Percentiles rank a stretch among this genome's conserved stretches.
Conservation (phyloP, 257 asterid species). For the Solanum virginianum region DNA sequence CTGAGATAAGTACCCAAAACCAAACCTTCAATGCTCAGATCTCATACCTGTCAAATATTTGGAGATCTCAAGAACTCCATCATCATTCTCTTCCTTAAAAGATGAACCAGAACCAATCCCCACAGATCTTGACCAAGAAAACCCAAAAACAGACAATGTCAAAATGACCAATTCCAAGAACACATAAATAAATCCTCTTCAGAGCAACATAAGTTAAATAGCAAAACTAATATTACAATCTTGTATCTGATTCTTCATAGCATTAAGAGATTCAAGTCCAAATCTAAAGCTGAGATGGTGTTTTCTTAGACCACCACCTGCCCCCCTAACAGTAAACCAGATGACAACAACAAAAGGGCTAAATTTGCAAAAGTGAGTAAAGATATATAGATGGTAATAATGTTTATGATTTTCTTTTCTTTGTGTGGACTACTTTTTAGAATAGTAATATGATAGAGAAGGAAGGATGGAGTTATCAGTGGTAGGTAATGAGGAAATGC, state of each 20-base stretch:
- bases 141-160: not conserved
- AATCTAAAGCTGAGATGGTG: constrained; percentile 19
- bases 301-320: constrained; percentile 7
- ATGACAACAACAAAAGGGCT: constrained; percentile 32
- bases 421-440: constrained; percentile 10
- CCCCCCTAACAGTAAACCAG: constrained; percentile 22
- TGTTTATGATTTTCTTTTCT: not conserved
- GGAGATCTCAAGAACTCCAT: constrained; percentile 61
- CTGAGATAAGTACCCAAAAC: constrained; percentile 15
- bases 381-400: constrained; percentile 28
- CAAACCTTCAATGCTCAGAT: constrained; percentile 41
- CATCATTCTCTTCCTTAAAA: constrained; percentile 7
- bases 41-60: no score
- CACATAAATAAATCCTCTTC: not conserved
- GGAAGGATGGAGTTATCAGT: constrained; percentile 55
- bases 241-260: constrained; percentile 11
- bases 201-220: constrained; percentile 7
- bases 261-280: constrained; percentile 23
- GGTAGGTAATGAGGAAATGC: constrained; percentile 61
- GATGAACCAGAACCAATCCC: constrained; percentile 3
- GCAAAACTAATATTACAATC: constrained; percentile 4
- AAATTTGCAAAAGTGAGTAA: constrained; percentile 23
- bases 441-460: constrained; percentile 26
- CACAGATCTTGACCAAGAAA: constrained; percentile 45
- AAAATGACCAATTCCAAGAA: constrained; percentile 20